Conservation (phyloP, 2,329 filamentous ascomycete species). For the Cercospora citrullina region DNA sequence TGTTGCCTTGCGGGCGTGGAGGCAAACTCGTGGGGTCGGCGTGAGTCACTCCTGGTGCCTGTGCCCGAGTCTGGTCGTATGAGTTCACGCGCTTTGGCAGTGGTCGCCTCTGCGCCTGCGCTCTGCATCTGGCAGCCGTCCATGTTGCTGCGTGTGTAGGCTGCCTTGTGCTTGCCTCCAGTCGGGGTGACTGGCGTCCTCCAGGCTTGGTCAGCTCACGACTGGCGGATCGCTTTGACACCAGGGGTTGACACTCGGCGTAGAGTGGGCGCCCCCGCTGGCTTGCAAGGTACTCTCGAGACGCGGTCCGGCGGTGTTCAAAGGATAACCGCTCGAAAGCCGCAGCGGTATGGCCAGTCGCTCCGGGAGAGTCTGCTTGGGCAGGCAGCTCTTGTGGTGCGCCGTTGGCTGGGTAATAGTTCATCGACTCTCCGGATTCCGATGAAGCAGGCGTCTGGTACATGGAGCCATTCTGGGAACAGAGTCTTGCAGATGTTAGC, state of each 20-base stretch:
- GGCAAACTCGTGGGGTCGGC: background rate
- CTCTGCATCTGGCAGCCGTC: background rate
- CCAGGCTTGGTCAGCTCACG: conserved; percentile 1
- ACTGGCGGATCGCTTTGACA: conserved; percentile 12
- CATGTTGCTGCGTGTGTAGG: background rate
- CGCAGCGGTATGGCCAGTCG: background rate
- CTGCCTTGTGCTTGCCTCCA: conserved; percentile 2
- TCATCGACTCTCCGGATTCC: conserved; percentile 23
- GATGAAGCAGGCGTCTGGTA: conserved; percentile 11
- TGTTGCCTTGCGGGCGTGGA: background rate
- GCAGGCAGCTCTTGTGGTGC: conserved; percentile 23
- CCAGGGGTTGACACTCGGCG: background rate
- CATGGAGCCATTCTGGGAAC: background rate
- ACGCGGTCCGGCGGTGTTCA: conserved; percentile 6
- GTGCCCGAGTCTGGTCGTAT: background rate
- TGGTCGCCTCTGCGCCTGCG: background rate
- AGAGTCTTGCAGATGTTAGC: background rate
- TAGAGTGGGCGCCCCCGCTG: conserved; percentile 4
- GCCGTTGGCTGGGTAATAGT: conserved; percentile 10
- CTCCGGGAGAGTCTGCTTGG: conserved; percentile 5
- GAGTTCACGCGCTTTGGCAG: background rate
- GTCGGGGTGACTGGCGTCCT: conserved; percentile 12
- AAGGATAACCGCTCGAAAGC: conserved; percentile 2
- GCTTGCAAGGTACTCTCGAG: background rate
- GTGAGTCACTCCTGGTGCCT: background rate